These are phyloP conservation scores for Blastocystis sp. DNA, from an alignment of 352 stramenopile genomes.

Conservation along the genomic window DNA sequence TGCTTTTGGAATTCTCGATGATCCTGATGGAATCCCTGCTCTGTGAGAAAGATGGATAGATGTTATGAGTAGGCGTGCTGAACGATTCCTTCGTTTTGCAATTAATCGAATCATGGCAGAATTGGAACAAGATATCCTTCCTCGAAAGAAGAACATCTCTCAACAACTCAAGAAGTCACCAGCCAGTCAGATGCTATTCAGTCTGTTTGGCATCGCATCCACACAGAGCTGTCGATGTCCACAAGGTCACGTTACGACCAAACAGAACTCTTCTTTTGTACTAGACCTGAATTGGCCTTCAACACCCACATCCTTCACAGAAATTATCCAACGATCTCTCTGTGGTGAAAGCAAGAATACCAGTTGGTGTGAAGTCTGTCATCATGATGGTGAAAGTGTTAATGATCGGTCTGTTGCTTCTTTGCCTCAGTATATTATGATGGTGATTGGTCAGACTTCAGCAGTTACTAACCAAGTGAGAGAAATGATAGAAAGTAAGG, in stretches of 20 bases:
- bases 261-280: slow-evolving; percentile 19
- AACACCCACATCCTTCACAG: slow-evolving; percentile 70
- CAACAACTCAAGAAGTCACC: not conserved
- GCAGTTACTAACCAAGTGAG: not conserved
- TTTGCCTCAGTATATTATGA: slow-evolving; percentile 70
- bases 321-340: slow-evolving; percentile 75
- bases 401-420: slow-evolving; percentile 75
- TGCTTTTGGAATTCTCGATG: slow-evolving; percentile 76
- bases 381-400: slow-evolving; percentile 75
- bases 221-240: not conserved
- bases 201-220: not conserved
- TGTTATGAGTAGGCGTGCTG: not conserved
- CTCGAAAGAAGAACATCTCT: not conserved
- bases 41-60: not conserved
- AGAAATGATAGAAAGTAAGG: no score
- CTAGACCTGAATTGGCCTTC: not conserved
- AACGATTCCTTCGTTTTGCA: slow-evolving; percentile 38
- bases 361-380: slow-evolving; percentile 74
- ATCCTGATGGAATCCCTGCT: not conserved
- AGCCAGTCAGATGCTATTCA: not conserved
- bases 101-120: not conserved
- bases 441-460: not conserved
- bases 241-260: not conserved
- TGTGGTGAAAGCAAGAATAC: slow-evolving; percentile 74
- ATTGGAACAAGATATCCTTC: not conserved